Percentiles rank a stretch among this genome's conserved stretches.
Evolutionary conservation across 768 basidiomycete species (phyloP).

Genomic region (Hericium erinaceus): DNA sequence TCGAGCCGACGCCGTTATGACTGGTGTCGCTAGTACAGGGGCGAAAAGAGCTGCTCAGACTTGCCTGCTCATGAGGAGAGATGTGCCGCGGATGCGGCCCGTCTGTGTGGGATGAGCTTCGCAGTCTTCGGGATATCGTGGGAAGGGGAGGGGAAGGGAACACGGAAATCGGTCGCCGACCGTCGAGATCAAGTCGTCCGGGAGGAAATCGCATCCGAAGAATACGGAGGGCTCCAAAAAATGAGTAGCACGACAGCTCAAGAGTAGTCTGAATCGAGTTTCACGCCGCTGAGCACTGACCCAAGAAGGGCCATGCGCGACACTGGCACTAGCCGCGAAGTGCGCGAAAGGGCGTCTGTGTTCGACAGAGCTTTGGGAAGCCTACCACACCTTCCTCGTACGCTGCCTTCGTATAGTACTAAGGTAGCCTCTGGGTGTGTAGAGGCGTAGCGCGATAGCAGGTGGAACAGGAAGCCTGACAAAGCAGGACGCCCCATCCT

Average conservation of each 20-base stretch:
- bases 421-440: no score
- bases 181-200: neutral
- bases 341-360: conserved; percentile 18
- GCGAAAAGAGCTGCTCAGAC: no score
- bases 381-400: neutral
- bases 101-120: neutral
- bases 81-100: no score
- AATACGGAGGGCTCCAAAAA: conserved; percentile 1
- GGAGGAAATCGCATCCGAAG: neutral
- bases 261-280: conserved; percentile 31
- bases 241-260: conserved; percentile 12
- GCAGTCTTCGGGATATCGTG: neutral
- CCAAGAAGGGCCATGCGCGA: neutral
- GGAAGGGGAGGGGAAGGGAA: neutral
- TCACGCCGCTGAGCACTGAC: neutral
- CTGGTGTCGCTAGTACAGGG: no score
- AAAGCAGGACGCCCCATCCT: neutral
- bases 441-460: neutral
- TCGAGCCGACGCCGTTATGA: no score
- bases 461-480: neutral
- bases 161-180: neutral
- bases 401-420: neutral
- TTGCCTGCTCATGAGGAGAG: no score
- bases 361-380: neutral
- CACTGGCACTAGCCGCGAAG: conserved; percentile 18